These are phyloP conservation scores for Tetraselmis chui DNA, from an alignment of 139 green algal species.

Conservation along the genomic window DNA sequence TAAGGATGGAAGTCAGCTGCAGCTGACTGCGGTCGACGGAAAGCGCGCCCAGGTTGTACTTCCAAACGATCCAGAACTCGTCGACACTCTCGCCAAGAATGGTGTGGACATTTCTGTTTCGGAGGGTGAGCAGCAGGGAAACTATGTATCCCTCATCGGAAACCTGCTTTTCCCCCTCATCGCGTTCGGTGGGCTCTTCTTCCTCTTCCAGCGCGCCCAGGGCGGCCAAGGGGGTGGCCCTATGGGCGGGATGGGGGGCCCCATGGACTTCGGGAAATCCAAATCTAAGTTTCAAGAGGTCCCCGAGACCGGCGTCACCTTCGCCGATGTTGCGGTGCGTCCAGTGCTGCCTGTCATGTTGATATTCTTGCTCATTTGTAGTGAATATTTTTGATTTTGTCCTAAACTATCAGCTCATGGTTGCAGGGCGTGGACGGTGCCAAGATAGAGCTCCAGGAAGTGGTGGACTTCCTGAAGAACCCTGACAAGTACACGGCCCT, in stretches of 20 bases:
- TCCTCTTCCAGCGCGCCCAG: slow-evolving; percentile 83
- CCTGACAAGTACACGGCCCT: slow-evolving; percentile 91
- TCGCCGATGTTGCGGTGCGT: slow-evolving; percentile 90
- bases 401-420: no score
- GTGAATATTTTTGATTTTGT: no score
- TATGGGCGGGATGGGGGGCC: slow-evolving; percentile 73
- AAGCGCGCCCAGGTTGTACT: slow-evolving; percentile 66
- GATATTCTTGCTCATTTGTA: slow-evolving; percentile 1
- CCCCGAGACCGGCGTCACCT: slow-evolving; percentile 95
- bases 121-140: slow-evolving; percentile 84
- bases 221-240: slow-evolving; percentile 29
- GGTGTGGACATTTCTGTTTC: slow-evolving; percentile 89
- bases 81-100: slow-evolving; percentile 84
- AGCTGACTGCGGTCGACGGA: slow-evolving; percentile 63
- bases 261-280: slow-evolving; percentile 96
- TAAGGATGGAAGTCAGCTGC: slow-evolving; percentile 89
- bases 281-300: slow-evolving; percentile 99
- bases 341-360: slow-evolving; percentile 9
- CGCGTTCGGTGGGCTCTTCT: slow-evolving; percentile 96
- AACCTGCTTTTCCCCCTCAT: slow-evolving; percentile 99
- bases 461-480: slow-evolving; percentile 93
- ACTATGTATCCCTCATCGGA: slow-evolving; percentile 89
- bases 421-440: slow-evolving; percentile 81
- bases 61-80: slow-evolving; percentile 85
- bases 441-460: slow-evolving; percentile 95